Percentiles rank a stretch among this genome's conserved stretches.
phyloP scores from a whole-genome alignment of 225 moss, liverwort and hornwort genomes.

The Polytrichum formosum region DNA sequence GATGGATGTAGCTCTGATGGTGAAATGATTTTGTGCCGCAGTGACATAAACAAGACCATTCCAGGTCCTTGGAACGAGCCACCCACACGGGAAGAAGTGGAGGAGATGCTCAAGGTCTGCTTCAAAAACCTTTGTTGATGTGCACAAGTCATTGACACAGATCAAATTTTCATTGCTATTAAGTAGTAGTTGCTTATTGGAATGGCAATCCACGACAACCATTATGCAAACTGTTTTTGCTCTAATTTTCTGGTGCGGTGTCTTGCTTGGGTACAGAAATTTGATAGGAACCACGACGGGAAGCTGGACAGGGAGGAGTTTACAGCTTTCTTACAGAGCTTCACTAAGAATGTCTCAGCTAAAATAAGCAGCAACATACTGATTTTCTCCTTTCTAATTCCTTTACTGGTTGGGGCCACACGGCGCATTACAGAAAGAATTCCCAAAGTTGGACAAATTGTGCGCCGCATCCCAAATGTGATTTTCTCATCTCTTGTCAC shows the following conservation, averaged over 20 bases:
- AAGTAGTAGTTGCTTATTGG: background rate
- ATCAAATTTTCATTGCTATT: background rate
- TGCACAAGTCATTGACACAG: no score
- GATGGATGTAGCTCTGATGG: no score
- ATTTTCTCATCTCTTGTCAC: slow-evolving; percentile 34
- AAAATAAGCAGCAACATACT: slow-evolving; percentile 25
- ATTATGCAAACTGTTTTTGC: background rate
- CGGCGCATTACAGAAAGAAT: slow-evolving; percentile 17
- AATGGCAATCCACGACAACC: background rate
- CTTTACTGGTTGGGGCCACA: slow-evolving; percentile 20
- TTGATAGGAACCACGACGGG: slow-evolving; percentile 27
- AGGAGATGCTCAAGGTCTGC: slow-evolving; percentile 16
- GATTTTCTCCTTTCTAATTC: slow-evolving; percentile 26
- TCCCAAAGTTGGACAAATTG: slow-evolving; percentile 20
- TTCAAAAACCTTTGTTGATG: background rate
- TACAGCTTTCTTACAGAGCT: slow-evolving; percentile 25
- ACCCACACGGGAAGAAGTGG: slow-evolving; percentile 30
- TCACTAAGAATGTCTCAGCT: slow-evolving; percentile 20
- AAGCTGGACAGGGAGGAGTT: slow-evolving; percentile 31
- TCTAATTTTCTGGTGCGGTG: background rate
- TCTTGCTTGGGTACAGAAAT: slow-evolving; percentile 21
- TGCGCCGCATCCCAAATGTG: slow-evolving; percentile 14
- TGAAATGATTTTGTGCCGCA: slow-evolving; percentile 1
- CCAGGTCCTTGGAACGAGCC: slow-evolving; percentile 36
- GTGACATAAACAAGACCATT: slow-evolving; percentile 28